Base-by-base conservation (phyloP, 768 basidiomycete genomes). In the Tephrocybe sp. region DNA sequence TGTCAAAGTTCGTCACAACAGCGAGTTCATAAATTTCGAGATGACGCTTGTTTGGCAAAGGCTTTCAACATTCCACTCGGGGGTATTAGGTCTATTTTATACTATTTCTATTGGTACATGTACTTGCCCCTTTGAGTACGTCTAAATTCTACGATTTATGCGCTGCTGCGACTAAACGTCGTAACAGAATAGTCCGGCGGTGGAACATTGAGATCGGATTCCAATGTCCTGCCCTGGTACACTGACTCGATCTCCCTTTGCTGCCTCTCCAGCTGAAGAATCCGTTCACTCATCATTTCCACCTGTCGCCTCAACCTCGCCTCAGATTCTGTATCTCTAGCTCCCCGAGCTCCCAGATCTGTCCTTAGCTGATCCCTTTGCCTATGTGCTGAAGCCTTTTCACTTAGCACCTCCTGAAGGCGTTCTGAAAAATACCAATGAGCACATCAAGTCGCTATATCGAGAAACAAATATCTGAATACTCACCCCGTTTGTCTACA, bases 201-300 rank as follows among this genome's bases (percentile, higher is more conserved):
- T 11, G 44, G 44, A 13, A 34, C 31, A 22, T 22, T 34, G 16
- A 13, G 6, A n/a, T n/a, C 44, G 6, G 31, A 29, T 16, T 33
- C 33, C 23, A 34, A 31, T 7, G 22, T n/a, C 18, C 18, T 6
- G 3, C 23, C 34, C 15, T 25, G 30, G 24, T 37, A 44, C 1
- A 42, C 12, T n/a, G n/a, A n/a, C 33, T 30, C 49, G n/a, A 40
- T 19, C 16, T 51, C 50, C 29, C 39, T 27, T 45, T 52, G 50
- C 34, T 52, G 50, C 12, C 30, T 23, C 45, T 52, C 45, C 45
- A 52, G 30, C 23, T 52, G 44, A 30, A 47, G 19, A 15, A 52
- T 46, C 13, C 50, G 38, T 23, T 42, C 38, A 19, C 31, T 42
- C 45, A 52, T 42, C 11, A 42, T n/a, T 24, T 46, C 38, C 45